Percentiles rank a stretch among this genome's conserved stretches.
These are phyloP conservation scores for Alternaria burnsii DNA, from an alignment of 2,329 filamentous ascomycete genomes.

Conservation along the genomic window DNA sequence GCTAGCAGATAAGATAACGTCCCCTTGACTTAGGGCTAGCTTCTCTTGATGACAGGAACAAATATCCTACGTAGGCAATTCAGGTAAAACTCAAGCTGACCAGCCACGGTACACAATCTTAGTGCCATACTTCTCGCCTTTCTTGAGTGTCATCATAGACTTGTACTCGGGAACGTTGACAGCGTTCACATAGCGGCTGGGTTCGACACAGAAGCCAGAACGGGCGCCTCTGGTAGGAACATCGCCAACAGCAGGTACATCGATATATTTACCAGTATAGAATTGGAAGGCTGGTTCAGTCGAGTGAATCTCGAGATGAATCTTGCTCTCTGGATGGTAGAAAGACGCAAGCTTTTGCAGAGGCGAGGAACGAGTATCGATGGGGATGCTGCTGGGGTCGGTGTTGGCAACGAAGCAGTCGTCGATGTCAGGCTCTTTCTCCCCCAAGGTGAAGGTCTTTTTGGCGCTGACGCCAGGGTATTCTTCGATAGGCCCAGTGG, in stretches of 20 bases:
- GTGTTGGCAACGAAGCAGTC: slow-evolving; percentile 86
- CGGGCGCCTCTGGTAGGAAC: slow-evolving; percentile 71
- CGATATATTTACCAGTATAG: slow-evolving; percentile 87
- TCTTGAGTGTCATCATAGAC: slow-evolving; percentile 80
- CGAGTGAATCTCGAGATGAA: slow-evolving; percentile 86
- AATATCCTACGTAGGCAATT: neutral
- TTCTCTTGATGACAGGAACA: neutral
- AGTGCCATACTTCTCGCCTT: slow-evolving; percentile 82
- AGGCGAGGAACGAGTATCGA: slow-evolving; percentile 64
- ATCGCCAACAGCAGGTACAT: slow-evolving; percentile 71
- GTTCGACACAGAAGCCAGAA: slow-evolving; percentile 90
- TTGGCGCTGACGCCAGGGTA: slow-evolving; percentile 72
- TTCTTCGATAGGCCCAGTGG: slow-evolving; percentile 70
- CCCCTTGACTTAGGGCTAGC: neutral
- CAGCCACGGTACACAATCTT: slow-evolving; percentile 86
- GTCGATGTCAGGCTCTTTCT: slow-evolving; percentile 78
- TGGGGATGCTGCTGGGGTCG: slow-evolving; percentile 61
- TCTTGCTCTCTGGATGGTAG: slow-evolving; percentile 74
- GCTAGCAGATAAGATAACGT: neutral
- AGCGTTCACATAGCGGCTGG: slow-evolving; percentile 89
- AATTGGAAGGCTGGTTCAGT: slow-evolving; percentile 98
- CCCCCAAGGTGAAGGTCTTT: slow-evolving; percentile 75
- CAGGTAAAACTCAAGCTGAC: slow-evolving; percentile 59
- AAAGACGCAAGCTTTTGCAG: slow-evolving; percentile 75
- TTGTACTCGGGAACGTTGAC: slow-evolving; percentile 83